Evolutionary conservation across 202 grass and related monocot species (phyloP), one percentile per base, ranked within the genome.

Genomic region (Musa balbisiana): DNA sequence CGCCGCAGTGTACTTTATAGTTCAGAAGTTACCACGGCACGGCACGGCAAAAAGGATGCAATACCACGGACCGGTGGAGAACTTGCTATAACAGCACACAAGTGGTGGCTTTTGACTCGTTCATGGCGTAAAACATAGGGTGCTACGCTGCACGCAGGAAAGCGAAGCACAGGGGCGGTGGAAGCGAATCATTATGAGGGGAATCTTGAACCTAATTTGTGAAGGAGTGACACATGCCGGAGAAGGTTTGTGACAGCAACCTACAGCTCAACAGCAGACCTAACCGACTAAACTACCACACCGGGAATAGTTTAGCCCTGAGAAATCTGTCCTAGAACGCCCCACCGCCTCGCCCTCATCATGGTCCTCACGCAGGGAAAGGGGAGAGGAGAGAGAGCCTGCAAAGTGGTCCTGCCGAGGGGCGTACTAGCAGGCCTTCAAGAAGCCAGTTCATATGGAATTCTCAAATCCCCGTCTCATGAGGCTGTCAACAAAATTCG

Each of bases 351-450:
- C 10, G 10, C 13, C 63, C 11, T 13, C 62, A 23, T 64, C 21
- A 65, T 65, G 63, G 63, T 26, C 63, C 63, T 65, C 63, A 65
- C 63, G 63, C 24, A 65, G 21, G 11, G 63, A 65, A 65, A 26
- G 21, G 26, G 20, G 26, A 26, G 11, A 5, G 33, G 33, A 43
- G 33, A 5, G 33, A 43, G 33, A 43, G 33, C 33, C 22, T n/a
- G n/a, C 63, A 26, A 13, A 14, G 63, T 65, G 63, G 63, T 65
- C 63, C 63, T 12, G 12, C 3, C 22, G 10, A 65, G 10, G 10
- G 22, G 51, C n/a, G 33, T 43, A 53, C 52, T 52, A 27, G 69
- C 10, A 4, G 14, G 11, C 51, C 50, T 72, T 72, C 69, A 51
- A 15, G 9, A 72, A 72, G 50, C 69, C 69, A 53, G 51, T 72